Evolutionary conservation across 345 rosid genomes (phyloP), one percentile per base, ranked within the genome.

Genomic region (Geranium brycei): DNA sequence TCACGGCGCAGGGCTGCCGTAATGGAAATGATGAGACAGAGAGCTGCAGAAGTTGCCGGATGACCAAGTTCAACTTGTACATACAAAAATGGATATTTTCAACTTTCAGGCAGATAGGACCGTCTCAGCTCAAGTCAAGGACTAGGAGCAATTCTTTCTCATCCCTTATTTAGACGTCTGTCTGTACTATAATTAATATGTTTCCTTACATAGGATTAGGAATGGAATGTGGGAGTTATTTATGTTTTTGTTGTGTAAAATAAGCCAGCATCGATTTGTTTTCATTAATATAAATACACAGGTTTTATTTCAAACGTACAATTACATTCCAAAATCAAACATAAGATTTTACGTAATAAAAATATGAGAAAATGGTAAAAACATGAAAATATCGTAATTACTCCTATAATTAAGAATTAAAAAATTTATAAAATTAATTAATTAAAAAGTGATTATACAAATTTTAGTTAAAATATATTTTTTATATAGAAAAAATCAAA

Each of bases 11-110:
- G 99, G 82, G 97, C 97, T 57, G 97, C 99, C 13, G 99, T 95
- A 57, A 95, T 85, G 96, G 97, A 95, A 83, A 95, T 95, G 99
- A 91, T 95, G 99, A 85, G 97, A 70, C 97, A 91, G 78, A 85
- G 99, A 83, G 88, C 96, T 69, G 97, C 96, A 35, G 99, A 95
- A 81, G 95, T 95, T 63, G 95, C 96, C 19, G 61, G 18, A 19
- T 19, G 15, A 1, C 2, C 32, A 19, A 31, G 61, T 19, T 19
- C 10, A 8, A 14, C 31, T n/a, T 60, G 63, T 31, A 60, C 17
- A 31, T 28, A 60, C 7, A 57, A 15, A n/a, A 2, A 57, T 57
- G 59, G 18, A 17, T 57, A 16, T 53, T 53, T 53, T 53, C 14
- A 12, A n/a, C 57, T 53, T 53, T 13, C 57, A 53, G 57, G 11